phyloP scores from a whole-genome alignment of 2,329 filamentous ascomycete species.

The Colletotrichum lindemuthianum region DNA sequence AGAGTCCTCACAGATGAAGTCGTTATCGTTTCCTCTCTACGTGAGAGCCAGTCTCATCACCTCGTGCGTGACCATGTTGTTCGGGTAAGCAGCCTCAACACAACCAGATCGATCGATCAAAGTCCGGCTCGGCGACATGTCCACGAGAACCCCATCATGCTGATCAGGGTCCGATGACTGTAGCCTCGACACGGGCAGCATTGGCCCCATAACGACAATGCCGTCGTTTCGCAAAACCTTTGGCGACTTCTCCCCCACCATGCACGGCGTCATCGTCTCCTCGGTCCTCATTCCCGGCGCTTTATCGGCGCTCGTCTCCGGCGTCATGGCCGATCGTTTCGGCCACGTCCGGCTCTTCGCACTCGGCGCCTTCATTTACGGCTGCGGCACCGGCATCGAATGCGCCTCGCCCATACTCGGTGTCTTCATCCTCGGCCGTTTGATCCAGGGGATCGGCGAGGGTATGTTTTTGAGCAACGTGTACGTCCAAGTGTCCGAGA shows the following conservation, averaged over 20 bases:
- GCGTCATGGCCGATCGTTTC: slow-evolving; percentile 62
- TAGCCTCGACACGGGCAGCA: slow-evolving; percentile 58
- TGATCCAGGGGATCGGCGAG: slow-evolving; percentile 66
- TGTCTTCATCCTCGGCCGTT: slow-evolving; percentile 65
- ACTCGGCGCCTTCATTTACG: slow-evolving; percentile 61
- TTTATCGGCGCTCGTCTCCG: slow-evolving; percentile 67
- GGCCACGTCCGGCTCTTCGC: slow-evolving; percentile 64
- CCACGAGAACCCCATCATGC: background rate
- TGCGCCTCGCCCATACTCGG: slow-evolving; percentile 49
- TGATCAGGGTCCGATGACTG: background rate
- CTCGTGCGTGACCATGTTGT: slow-evolving; percentile 46
- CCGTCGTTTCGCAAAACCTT: slow-evolving; percentile 58
- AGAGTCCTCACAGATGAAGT: background rate
- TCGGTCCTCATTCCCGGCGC: slow-evolving; percentile 69
- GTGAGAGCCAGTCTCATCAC: slow-evolving; percentile 43
- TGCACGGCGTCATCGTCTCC: slow-evolving; percentile 70
- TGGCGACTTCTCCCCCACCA: slow-evolving; percentile 61
- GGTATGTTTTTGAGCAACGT: slow-evolving; percentile 66
- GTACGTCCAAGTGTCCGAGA: slow-evolving; percentile 66
- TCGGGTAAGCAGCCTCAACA: slow-evolving; percentile 39
- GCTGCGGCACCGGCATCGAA: slow-evolving; percentile 58
- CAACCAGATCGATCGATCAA: background rate
- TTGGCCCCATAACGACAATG: slow-evolving; percentile 71
- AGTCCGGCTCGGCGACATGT: background rate
- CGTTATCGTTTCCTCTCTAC: slow-evolving; percentile 40